A percentile compares a stretch with the other conserved stretches of the same genome.
These are phyloP conservation scores for Fusarium acutatum DNA, from an alignment of 2,329 filamentous ascomycete species.

Conservation along the genomic window DNA sequence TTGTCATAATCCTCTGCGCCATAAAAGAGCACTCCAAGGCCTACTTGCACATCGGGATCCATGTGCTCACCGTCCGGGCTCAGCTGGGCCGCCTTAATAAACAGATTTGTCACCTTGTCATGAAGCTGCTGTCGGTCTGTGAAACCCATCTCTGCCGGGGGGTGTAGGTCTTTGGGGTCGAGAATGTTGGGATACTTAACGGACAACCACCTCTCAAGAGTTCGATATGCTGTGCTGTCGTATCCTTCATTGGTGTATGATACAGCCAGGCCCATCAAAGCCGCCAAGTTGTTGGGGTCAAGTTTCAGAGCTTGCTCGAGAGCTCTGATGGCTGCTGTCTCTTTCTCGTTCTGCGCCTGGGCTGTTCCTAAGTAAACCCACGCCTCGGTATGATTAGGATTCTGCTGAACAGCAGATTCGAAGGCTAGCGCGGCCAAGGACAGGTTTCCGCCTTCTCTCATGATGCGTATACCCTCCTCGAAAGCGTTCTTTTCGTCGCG, in stretches of 20 bases:
- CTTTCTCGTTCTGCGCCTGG: slow-evolving; percentile 98
- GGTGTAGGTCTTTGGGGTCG: slow-evolving; percentile 74
- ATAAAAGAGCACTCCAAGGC: slow-evolving; percentile 96
- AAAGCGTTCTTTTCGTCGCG: slow-evolving; percentile 83
- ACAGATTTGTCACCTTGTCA: slow-evolving; percentile 87
- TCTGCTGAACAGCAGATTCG: slow-evolving; percentile 92
- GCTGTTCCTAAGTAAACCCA: slow-evolving; percentile 93
- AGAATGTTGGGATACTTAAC: slow-evolving; percentile 90
- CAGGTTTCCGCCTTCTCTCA: slow-evolving; percentile 92
- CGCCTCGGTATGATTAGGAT: slow-evolving; percentile 86
- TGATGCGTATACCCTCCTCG: slow-evolving; percentile 90
- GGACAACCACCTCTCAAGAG: slow-evolving; percentile 95
- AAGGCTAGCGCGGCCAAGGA: slow-evolving; percentile 94
- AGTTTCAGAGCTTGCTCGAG: slow-evolving; percentile 90
- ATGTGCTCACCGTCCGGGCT: slow-evolving; percentile 93
- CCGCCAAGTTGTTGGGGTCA: slow-evolving; percentile 85
- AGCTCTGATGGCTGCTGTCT: slow-evolving; percentile 92
- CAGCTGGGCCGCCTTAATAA: slow-evolving; percentile 91
- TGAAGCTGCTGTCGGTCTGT: slow-evolving; percentile 91
- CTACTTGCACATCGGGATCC: slow-evolving; percentile 98
- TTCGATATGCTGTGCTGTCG: slow-evolving; percentile 95
- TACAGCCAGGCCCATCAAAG: slow-evolving; percentile 93
- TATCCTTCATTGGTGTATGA: slow-evolving; percentile 99
- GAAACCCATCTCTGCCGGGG: slow-evolving; percentile 87
- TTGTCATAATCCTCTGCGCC: slow-evolving; percentile 98